These are phyloP conservation scores for Aureobasidium sp. DNA, from an alignment of 2,329 filamentous ascomycete genomes.

Conservation along the genomic window DNA sequence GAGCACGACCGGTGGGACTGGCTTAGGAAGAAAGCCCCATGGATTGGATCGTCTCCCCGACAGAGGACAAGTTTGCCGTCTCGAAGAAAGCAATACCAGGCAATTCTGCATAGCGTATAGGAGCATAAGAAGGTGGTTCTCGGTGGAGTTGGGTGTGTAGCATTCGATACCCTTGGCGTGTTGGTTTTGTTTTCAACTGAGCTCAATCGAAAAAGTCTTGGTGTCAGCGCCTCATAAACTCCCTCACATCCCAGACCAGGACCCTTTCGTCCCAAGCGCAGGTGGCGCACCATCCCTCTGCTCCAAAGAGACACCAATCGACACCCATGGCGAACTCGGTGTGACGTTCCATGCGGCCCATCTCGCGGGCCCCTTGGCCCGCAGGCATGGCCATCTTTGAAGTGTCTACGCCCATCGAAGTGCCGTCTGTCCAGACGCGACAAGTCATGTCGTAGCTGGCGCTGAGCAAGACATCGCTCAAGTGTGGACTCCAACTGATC, in stretches of 20 bases:
- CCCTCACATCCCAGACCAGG: conserved; percentile 82
- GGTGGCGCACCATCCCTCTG: conserved; percentile 90
- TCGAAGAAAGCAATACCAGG: conserved; percentile 4
- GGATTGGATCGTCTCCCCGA: conserved; percentile 1
- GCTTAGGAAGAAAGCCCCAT: conserved; percentile 5
- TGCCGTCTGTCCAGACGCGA: conserved; percentile 85
- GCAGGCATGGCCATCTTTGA: conserved; percentile 22
- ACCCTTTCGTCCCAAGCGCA: conserved; percentile 91
- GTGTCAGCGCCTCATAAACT: conserved; percentile 45
- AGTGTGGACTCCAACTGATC: conserved; percentile 86
- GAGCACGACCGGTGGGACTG: conserved; percentile 42
- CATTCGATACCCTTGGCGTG: conserved; percentile 9
- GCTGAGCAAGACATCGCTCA: conserved; percentile 78
- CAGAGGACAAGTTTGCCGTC: not conserved
- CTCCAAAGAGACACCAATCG: conserved; percentile 96
- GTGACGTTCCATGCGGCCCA: conserved; percentile 84
- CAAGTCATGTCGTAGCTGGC: conserved; percentile 98
- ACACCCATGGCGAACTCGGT: conserved; percentile 95
- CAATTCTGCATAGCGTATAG: conserved; percentile 11
- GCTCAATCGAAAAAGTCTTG: not conserved
- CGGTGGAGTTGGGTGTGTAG: not conserved
- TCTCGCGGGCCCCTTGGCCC: conserved; percentile 45
- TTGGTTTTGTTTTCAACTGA: not conserved
- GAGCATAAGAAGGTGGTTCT: not conserved
- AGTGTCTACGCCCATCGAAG: conserved; percentile 38